phyloP scores from a whole-genome alignment of 2,329 filamentous ascomycete species.

The Trichoderma koningiopsis region DNA sequence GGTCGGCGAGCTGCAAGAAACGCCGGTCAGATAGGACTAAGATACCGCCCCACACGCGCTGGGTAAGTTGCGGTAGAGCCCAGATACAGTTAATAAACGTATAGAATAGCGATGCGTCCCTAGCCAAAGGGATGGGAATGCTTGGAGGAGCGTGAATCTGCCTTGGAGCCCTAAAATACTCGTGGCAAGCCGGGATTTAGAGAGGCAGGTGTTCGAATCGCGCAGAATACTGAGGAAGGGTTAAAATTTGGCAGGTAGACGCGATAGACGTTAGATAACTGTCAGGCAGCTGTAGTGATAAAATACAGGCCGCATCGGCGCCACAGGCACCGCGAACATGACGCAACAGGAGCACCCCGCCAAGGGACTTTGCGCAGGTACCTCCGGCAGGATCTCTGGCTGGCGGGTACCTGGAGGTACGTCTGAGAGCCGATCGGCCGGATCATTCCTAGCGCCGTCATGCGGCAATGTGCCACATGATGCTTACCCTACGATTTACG shows the following conservation, averaged over 20 bases:
- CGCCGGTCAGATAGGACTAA: conserved; percentile 13
- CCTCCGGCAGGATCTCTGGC: conserved; percentile 6
- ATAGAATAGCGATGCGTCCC: background rate
- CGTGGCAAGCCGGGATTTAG: background rate
- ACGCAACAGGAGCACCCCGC: conserved; percentile 34
- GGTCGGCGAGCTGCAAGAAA: conserved; percentile 20
- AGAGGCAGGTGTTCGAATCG: background rate
- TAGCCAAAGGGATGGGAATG: background rate
- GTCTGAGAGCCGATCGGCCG: conserved; percentile 17
- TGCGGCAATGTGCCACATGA: background rate
- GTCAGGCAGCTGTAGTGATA: background rate
- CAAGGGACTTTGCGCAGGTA: conserved; percentile 20
- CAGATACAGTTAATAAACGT: background rate
- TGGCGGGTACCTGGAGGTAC: conserved; percentile 17
- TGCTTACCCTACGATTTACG: background rate
- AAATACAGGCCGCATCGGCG: background rate
- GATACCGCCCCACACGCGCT: conserved; percentile 14
- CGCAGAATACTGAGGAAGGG: background rate
- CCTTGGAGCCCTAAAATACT: background rate
- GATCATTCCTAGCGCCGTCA: conserved; percentile 5
- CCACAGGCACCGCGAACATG: conserved; percentile 37
- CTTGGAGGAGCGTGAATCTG: background rate
- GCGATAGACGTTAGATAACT: background rate
- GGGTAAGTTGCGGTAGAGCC: background rate
- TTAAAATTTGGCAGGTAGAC: background rate